phyloP scores from a whole-genome alignment of 1,284 basidiomycete genomes.

The Apiotrichum domesticum region DNA sequence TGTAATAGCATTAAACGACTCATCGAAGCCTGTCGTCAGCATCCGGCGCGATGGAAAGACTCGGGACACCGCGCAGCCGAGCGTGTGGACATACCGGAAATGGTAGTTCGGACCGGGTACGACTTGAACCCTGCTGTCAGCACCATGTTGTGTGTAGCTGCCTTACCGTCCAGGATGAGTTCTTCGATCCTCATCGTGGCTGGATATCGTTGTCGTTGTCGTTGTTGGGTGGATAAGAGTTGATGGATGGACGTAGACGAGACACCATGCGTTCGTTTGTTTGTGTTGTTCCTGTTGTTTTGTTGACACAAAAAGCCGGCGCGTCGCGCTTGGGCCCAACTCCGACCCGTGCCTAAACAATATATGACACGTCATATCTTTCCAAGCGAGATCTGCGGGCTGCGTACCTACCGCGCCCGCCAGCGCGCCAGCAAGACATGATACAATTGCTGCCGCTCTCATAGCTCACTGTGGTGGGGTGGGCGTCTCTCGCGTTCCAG shows the following conservation, averaged over 20 bases:
- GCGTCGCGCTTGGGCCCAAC: no score
- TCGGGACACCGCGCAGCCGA: background rate
- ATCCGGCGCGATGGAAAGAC: no score
- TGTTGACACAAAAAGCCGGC: no score
- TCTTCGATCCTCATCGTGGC: constrained; percentile 69
- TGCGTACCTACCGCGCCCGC: no score
- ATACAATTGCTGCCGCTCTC: no score
- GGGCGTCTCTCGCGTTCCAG: no score
- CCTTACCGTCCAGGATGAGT: constrained; percentile 65
- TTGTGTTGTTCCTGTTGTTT: background rate
- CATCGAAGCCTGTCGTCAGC: constrained; percentile 66
- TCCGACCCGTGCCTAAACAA: no score
- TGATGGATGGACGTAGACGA: background rate
- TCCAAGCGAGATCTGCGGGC: no score
- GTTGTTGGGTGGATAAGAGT: background rate
- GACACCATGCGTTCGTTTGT: background rate
- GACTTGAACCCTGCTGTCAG: constrained; percentile 76
- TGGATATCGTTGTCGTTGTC: background rate
- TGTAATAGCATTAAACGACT: constrained; percentile 96
- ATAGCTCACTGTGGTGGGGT: no score
- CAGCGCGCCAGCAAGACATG: no score
- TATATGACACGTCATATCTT: no score
- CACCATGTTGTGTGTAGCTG: background rate
- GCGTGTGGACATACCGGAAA: constrained; percentile 51
- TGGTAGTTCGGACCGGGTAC: constrained; percentile 89